Evolutionary conservation across 805 yeast genomes (phyloP), one percentile per base, ranked within the genome.

Genomic region (Wickerhamiella nectarea): DNA sequence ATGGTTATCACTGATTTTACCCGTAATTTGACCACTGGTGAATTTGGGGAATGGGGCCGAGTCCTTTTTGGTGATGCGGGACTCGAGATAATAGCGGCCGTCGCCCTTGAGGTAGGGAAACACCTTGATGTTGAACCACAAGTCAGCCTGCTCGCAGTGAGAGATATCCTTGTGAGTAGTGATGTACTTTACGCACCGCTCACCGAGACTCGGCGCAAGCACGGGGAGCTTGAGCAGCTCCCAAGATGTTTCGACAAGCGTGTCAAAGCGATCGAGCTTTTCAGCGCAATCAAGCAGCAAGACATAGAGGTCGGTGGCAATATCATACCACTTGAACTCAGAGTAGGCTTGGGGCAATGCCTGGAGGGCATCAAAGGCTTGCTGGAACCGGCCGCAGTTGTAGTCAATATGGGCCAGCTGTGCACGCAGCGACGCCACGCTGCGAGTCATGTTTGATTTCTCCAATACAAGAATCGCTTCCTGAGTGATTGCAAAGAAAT

Each of bases 351-450:
- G 75, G 38, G 82, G 83, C 2, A 91, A 76, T 7, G 76, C 74
- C 31, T 75, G 74, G 10, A 89, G 64, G 2, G 82, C 74, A 4
- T 70, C 63, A 12, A 76, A 70, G 1, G 95, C 79, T 36, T 71
- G 70, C 29, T 69, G 68, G 51, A 74, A 79, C 26, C 80, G 68
- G 3, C 70, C 62, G 24, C 66, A 63, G 50, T 73, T 75, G 56
- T 73, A 78, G 47, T 79, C 76, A 14, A 85, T 60, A 9, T 80
- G 56, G 0, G 94, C 95, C 43, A 85, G 68, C 50, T 89, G 95
- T 6, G 83, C 74, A 1, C 87, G 76, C 12, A 91, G 65, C 4
- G 78, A 66, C 53, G 82, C 87, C 6, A 81, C 77, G 0, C 84
- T 70, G 49, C 89, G 70, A 12, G 75, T 70, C 45, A 84, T 67